A percentile compares a stretch with the other conserved stretches of the same genome.
phyloP scores from a whole-genome alignment of 257 asterid species.

The Dorcoceras hygrometricum region DNA sequence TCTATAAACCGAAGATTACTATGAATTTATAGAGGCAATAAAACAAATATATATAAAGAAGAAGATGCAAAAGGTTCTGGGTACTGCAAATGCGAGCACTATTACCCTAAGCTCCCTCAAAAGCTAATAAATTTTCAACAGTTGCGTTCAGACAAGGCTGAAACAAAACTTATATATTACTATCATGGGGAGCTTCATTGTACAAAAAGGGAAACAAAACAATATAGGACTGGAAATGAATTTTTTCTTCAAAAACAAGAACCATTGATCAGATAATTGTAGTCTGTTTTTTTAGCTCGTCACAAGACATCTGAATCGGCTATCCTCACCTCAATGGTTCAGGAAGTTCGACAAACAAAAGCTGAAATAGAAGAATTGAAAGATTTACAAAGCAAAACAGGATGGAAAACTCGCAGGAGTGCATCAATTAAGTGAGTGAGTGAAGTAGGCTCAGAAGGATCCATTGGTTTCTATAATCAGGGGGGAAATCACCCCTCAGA shows the following conservation, averaged over 20 bases:
- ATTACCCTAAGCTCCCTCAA: background rate
- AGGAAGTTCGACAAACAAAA: no score
- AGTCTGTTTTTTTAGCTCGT: background rate
- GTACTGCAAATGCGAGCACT: no score
- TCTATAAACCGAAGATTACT: no score
- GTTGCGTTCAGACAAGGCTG: background rate
- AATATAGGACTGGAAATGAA: background rate
- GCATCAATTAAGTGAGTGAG: background rate
- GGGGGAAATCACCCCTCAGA: conserved; percentile 43
- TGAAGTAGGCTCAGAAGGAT: conserved; percentile 74
- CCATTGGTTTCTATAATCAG: conserved; percentile 84
- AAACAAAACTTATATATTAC: background rate
- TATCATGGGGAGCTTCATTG: background rate
- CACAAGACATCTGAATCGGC: background rate
- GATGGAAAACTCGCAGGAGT: no score
- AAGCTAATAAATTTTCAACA: background rate
- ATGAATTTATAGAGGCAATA: no score
- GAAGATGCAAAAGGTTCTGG: no score
- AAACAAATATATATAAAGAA: no score
- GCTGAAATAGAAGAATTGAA: no score
- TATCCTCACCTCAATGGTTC: background rate
- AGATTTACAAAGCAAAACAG: background rate
- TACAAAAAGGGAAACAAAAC: no score
- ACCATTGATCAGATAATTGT: background rate
- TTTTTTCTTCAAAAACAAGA: background rate